Percentiles rank a stretch among this genome's conserved stretches.
These are phyloP conservation scores for Madurella fahalii DNA, from an alignment of 2,329 filamentous ascomycete species.

Conservation along the genomic window DNA sequence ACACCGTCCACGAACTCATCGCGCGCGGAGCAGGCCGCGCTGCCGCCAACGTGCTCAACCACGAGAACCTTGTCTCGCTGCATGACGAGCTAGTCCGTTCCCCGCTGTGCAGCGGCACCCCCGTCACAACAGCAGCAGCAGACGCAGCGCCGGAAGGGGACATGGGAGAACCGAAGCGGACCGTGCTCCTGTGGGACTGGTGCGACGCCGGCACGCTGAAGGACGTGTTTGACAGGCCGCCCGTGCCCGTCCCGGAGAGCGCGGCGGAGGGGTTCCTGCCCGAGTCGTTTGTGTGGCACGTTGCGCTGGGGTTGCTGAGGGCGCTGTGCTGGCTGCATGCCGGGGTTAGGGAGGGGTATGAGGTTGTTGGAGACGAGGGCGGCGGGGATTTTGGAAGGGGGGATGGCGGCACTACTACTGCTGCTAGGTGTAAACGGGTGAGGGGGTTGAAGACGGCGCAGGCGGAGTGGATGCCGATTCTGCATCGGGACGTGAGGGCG, in stretches of 20 bases:
- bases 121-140: neutral
- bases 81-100: conserved; percentile 32
- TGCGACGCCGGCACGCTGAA: conserved; percentile 49
- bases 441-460: conserved; percentile 26
- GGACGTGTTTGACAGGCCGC: conserved; percentile 31
- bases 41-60: conserved; percentile 40
- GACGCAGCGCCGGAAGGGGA: too few species aligned
- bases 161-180: neutral
- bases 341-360: conserved; percentile 31
- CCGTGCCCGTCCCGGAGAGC: conserved; percentile 6
- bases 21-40: conserved; percentile 29
- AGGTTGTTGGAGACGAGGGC: neutral
- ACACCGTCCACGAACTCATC: conserved; percentile 26
- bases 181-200: conserved; percentile 47
- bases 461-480: conserved; percentile 47
- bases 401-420: too few species aligned
- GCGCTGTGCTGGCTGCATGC: conserved; percentile 52
- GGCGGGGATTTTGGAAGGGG: neutral
- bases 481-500: conserved; percentile 46
- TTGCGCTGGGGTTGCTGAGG: conserved; percentile 44
- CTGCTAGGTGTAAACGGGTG: conserved; percentile 5
- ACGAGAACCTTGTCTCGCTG: conserved; percentile 47
- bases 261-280: conserved; percentile 38
- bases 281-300: conserved; percentile 54
- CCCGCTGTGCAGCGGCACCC: neutral